Base-by-base conservation (phyloP, 2,329 filamentous ascomycete genomes). In the Pleurostoma richardsiae region DNA sequence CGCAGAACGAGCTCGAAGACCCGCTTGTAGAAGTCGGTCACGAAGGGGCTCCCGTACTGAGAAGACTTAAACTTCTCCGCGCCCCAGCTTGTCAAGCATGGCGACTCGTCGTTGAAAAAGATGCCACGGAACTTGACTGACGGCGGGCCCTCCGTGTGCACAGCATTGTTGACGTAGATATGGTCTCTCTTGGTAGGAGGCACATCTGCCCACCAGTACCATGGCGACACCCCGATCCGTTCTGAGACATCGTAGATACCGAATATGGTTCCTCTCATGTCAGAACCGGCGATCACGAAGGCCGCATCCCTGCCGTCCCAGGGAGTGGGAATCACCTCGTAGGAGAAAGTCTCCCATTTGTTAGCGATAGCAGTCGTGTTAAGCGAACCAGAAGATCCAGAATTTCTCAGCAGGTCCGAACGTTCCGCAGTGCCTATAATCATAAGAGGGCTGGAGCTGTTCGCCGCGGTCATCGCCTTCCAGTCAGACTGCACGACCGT, bases 61-160 rank as follows among this genome's bases (percentile, higher is more conserved):
- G 52, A 54, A 2, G 46, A n/a, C 29, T 50, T 56, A 45, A 73
- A 80, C 40, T 72, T 74, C 10, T 64, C 66, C 44, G 73, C 67
- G 6, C 76, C 68, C 71, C 75, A 82, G 29, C 73, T 72, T 0
- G 76, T 79, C 43, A 82, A 59, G 4, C 71, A 74, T 0, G 78
- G 79, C 4, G 75, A 72, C 51, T 83, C 78, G 49, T 82, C 79
- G 52, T 82, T 82, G 60, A 83, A 67, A 58, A 82, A 82, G 54
- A 82, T 72, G 26, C 78, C 79, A 26, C 79, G 70, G 55, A 77
- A 82, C 51, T 79, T 80, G 49, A 82, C 72, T 3, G 72, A 73
- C 3, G 79, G 78, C 0, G 75, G 66, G 10, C 69, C 71, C 44
- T 79, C 73, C 1, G 67, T 59, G 39, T 72, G 72, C 7, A 60